phyloP scores from a whole-genome alignment of 495 filamentous ascomycete species.

The Neurospora discreta region DNA sequence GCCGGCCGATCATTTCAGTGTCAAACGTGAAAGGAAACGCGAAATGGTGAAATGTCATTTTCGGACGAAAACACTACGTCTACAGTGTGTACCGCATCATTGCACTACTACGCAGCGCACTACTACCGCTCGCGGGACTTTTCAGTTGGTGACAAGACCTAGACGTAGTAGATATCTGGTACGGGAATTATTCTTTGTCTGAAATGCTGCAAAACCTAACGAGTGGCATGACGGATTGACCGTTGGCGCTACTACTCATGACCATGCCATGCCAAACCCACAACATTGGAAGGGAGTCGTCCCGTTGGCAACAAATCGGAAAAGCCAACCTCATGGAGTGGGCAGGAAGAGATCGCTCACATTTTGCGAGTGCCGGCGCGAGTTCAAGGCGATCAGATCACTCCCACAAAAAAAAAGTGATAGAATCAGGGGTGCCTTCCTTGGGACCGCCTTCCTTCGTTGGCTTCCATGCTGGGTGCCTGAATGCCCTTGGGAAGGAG shows the following conservation, averaged over 20 bases:
- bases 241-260: not conserved
- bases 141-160: no score
- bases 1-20: not conserved
- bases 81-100: not conserved
- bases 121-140: not conserved
- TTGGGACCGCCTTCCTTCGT: not conserved
- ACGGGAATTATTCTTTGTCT: not conserved
- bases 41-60: not conserved
- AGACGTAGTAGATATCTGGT: no score
- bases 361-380: not conserved
- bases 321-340: not conserved
- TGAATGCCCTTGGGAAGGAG: not conserved
- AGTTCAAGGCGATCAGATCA: not conserved
- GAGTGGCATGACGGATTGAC: not conserved
- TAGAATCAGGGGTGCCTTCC: not conserved
- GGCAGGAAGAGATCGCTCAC: not conserved
- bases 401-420: not conserved
- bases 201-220: not conserved
- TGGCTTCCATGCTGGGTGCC: no score
- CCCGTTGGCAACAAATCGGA: not conserved
- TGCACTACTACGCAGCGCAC: no score
- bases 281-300: not conserved
- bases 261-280: not conserved
- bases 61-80: not conserved
- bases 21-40: not conserved